These are phyloP conservation scores for Termitomyces eurrhizus DNA, from an alignment of 768 basidiomycete genomes.

Conservation along the genomic window DNA sequence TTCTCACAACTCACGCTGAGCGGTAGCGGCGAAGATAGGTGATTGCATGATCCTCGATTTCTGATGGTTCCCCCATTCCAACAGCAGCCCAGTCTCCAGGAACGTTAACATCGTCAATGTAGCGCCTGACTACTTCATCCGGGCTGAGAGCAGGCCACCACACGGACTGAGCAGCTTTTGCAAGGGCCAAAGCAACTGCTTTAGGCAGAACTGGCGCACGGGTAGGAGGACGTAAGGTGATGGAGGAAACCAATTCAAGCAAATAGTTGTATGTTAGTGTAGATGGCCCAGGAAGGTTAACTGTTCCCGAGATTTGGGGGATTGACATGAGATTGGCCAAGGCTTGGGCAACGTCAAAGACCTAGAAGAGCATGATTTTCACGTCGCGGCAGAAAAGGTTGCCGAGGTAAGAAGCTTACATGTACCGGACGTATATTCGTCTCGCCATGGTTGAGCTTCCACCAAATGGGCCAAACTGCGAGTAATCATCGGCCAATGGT, in stretches of 20 bases:
- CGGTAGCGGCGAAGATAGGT: conserved; percentile 88
- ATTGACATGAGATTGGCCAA: conserved; percentile 71
- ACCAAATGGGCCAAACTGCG: conserved; percentile 87
- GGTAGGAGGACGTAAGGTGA: conserved; percentile 75
- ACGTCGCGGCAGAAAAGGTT: conserved; percentile 14
- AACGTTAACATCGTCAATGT: conserved; percentile 73
- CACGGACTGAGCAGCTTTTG: conserved; percentile 56
- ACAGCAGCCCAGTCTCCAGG: conserved; percentile 82
- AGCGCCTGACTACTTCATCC: conserved; percentile 88
- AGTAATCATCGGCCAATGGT: conserved; percentile 10
- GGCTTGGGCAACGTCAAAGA: conserved; percentile 91
- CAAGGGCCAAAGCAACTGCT: conserved; percentile 56
- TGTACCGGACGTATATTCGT: conserved; percentile 91
- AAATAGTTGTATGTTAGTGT: conserved; percentile 81
- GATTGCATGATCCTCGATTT: conserved; percentile 84
- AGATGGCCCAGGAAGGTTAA: conserved; percentile 86
- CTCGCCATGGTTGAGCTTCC: conserved; percentile 86
- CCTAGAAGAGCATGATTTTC: conserved; percentile 40
- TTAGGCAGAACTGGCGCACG: conserved; percentile 77
- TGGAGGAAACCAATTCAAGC: conserved; percentile 69
- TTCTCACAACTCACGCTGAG: conserved; percentile 62
- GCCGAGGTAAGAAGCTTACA: conserved; percentile 43
- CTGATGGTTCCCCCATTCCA: conserved; percentile 70
- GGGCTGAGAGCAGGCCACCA: conserved; percentile 95
- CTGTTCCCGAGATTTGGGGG: conserved; percentile 59